Evolutionary conservation across 495 filamentous ascomycete genomes (phyloP), one percentile per base, ranked within the genome.

Genomic region (Annulohypoxylon bovei): DNA sequence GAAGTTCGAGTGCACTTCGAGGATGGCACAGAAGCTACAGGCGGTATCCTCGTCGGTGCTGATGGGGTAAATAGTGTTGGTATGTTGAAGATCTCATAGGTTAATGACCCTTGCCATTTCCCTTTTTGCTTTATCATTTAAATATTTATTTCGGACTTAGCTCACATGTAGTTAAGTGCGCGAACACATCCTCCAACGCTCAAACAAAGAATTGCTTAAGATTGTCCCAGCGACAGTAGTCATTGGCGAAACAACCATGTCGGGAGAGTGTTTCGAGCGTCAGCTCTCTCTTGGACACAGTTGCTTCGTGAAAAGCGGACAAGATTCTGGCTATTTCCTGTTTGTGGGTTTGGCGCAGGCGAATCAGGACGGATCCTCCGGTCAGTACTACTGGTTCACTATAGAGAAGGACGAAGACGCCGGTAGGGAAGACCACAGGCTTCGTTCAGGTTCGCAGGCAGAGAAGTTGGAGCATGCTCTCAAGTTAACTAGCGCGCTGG

Each of bases 1-100:
- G 84, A 87, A 73, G 79, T 92, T 32, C 87, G 84, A 42, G 87
- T 86, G 40, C 88, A 88, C 76, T 94, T 93, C 84, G 88, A 88
- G 33, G 92, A 93, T 75, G 88, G 88, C 52, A 84, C 85, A 16
- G 87, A 87, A 2, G 80, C 84, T 1, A 86, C 68, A 7, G 81
- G 80, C 0, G 70, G 75, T 25, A 66, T 84, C 0, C 59, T 87
- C 3, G 74, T 88, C 7, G 86, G 84, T 3, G 81, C 84, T 0
- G 86, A 88, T 68, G 85, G 85, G 12, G 74, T 80, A 0, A 74
- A 74, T 14, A 81, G 79, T 27, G 50, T 67, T n/a, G 69, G 78
- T 80, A 53, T 11, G 76, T 54, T 27, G 0, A 9, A n/a, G 28
- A 16, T 22, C 11, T 11, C 22, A 18, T 1, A 22, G n/a, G n/a